Percentiles rank a stretch among this genome's conserved stretches.
Evolutionary conservation across 805 yeast species (phyloP).

Genomic region (Babjeviella inositovora): DNA sequence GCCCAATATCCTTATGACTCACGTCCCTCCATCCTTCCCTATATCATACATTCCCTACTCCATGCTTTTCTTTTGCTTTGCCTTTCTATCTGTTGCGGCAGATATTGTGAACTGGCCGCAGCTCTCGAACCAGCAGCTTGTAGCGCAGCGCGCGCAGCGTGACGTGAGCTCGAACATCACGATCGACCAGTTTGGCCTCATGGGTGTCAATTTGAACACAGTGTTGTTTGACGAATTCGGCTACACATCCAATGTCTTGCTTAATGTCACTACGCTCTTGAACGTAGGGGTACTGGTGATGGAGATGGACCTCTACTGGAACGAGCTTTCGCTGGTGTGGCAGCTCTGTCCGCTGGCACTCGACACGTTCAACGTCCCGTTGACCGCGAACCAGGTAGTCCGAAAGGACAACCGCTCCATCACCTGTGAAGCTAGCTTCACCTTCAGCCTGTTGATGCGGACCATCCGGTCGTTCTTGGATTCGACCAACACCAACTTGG

Average conservation of each 20-base stretch:
- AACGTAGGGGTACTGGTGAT: constrained; percentile 26
- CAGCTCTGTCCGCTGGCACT: constrained; percentile 39
- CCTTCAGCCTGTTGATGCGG: constrained; percentile 9
- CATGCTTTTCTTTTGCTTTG: no score
- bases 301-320: constrained; percentile 41
- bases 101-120: constrained; percentile 11
- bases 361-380: constrained; percentile 9
- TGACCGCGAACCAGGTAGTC: neutral
- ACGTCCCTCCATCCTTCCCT: no score
- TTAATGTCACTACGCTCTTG: constrained; percentile 13
- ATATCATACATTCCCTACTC: no score
- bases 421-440: constrained; percentile 8
- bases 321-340: constrained; percentile 27
- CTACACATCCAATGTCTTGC: constrained; percentile 12
- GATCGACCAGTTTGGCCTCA: constrained; percentile 17
- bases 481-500: constrained; percentile 25
- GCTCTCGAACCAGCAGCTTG: constrained; percentile 10
- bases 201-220: constrained; percentile 19
- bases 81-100: no score
- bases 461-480: constrained; percentile 14
- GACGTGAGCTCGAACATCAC: constrained; percentile 22
- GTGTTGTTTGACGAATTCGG: constrained; percentile 14
- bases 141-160: constrained; percentile 26
- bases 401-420: constrained; percentile 3
- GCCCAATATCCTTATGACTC: no score